Evolutionary conservation across 148 eudicot genomes (phyloP), one percentile per base, ranked within the genome.

Genomic region (Nepenthes gracilis): DNA sequence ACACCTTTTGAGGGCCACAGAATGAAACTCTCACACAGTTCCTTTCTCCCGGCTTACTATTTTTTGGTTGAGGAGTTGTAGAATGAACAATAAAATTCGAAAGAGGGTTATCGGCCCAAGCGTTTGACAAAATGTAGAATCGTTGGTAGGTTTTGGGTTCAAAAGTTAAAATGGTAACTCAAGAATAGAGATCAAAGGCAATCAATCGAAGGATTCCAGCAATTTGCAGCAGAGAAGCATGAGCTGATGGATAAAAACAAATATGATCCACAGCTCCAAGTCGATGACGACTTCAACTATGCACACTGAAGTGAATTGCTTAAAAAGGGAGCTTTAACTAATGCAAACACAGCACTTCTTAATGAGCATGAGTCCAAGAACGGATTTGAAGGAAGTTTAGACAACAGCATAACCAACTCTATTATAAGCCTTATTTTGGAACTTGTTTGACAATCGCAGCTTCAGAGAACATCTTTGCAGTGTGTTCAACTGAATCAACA

Each of bases 221-320:
- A 2, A 70, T 73, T 69, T 77, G 77, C 34, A 82, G 83, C 75
- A 85, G 60, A 55, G 85, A 77, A 66, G 76, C 35, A 38, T 60
- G 49, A 23, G 74, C 86, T 64, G 85, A 74, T 1, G 97, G 96
- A 63, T 85, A 88, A 59, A 88, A 84, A 64, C 98, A 87, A 33
- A 87, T 77, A 68, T 91, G 96, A 71, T 87, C 96, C 35, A 91
- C 92, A 60, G 85, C 92, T 62, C 97, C 97, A 73, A 90, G 88
- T 53, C 95, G 80, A 48, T 90, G 90, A 75, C 83, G 94, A 58
- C 78, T 83, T 72, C 97, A 94, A 63, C 75, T n/a, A 66, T 92
- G 98, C 57, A 36, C 58, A 35, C 77, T 68, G 58, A 88, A 79
- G 68, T 92, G 83, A 59, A 88, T 66, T 52, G 66, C 70, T 62